Evolutionary conservation across 345 rosid species (phyloP), one percentile per base, ranked within the genome.

Genomic region (Acer negundo): DNA sequence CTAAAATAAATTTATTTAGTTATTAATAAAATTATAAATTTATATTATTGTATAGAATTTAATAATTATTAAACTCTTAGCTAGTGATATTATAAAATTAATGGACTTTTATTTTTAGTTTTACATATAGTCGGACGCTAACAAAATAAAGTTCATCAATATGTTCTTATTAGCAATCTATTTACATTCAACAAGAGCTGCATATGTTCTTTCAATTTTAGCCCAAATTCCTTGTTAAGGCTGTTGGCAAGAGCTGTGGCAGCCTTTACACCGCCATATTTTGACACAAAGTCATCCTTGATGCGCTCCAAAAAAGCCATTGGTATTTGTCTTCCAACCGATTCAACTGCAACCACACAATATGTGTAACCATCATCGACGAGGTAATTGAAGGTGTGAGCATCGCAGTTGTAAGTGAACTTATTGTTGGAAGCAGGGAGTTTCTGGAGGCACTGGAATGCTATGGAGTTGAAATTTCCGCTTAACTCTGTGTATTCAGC

Each of bases 231-330:
- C 81, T 78, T 87, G 78, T 79, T 90, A 49, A 90, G 79, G 81
- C 89, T 64, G 24, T 81, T 83, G 62, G 92, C 87, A 56, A 74
- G 70, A 49, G 88, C 89, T 0, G 91, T 85, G 47, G 88, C 78
- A 78, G 90, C 88, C 75, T 87, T 90, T 20, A 90, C 90, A 53
- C 87, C 88, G 49, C 85, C 84, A 59, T 89, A 86, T 86, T 78
- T 83, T 49, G 86, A 81, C 19, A 73, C 76, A 74, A 83, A 86
- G 19, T 89, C 92, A 53, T 90, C 92, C 76, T 86, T 90, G 70
- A 87, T 73, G 51, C 87, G 87, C 87, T 90, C 91, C 69, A 89
- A 81, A 80, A 84, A 87, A 44, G 89, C 92, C 65, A 89, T 90
- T 16, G 92, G 87, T 53, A 89, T 53, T 77, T 89, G 89, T 46